Evolutionary conservation across 495 filamentous ascomycete genomes (phyloP), one percentile per base, ranked within the genome.

Genomic region (Margaritispora aquatica): DNA sequence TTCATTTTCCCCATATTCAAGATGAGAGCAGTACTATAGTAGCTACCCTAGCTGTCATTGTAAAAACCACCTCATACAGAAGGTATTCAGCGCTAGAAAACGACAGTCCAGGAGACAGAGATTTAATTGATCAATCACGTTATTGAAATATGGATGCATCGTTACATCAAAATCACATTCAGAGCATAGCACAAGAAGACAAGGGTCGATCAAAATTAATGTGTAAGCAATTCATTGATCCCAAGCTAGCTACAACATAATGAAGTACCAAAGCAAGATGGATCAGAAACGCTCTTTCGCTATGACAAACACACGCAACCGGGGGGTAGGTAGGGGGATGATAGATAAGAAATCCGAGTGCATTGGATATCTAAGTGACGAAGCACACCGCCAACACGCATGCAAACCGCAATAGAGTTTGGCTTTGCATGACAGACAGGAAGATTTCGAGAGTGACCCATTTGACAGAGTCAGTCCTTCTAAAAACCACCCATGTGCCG

Each of bases 271-370:
- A 44, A 13, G 22, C 58, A 54, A 61, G n/a, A n/a, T n/a, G 56
- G 59, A 49, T 55, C 50, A 7, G 10, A 65, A 29, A 57, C 54
- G 57, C 51, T 61, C 61, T n/a, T 61, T 60, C 56, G 62, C 59
- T 68, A 68, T 65, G 65, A 68, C 62, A 65, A 50, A n/a, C n/a
- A n/a, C 29, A 67, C 58, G 59, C 59, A 58, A 61, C 36, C 7
- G 29, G 29, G 29, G 29, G n/a, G n/a, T n/a, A n/a, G 5, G 29
- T 13, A 44, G 15, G 38, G 38, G 38, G 38, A n/a, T 41, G 58
- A 53, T 50, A 66, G 58, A 61, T 61, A 64, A 60, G 65, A 67
- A 58, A 64, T 64, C 65, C 62, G 52, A 59, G 38, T 44, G 19
- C 19, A 62, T 13, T n/a, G 65, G 62, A 67, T 67, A 67, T 62